Conservation (phyloP, 164 flowering plant genomes). For the Macadamia integrifolia region DNA sequence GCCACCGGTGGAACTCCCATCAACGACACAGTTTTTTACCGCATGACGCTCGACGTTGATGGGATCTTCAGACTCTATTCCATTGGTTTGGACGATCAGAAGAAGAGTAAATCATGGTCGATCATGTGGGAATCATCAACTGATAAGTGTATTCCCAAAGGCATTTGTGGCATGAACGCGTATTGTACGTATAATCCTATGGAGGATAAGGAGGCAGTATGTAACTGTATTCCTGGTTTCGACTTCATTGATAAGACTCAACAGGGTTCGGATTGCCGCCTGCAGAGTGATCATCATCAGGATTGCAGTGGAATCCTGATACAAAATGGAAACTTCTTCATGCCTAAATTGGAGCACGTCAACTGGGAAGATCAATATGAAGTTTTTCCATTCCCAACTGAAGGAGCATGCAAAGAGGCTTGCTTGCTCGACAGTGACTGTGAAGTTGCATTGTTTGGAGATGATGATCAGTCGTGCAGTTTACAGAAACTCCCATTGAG, state of each 20-base stretch:
- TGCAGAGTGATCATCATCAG: too few species aligned
- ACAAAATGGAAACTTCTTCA: too few species aligned
- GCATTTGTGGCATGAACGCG: slow-evolving; percentile 17
- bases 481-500: too few species aligned
- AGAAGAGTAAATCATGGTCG: neutral
- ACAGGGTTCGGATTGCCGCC: slow-evolving; percentile 2
- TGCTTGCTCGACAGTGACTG: too few species aligned
- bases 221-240: slow-evolving; percentile 13
- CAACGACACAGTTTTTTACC: neutral
- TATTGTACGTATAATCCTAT: slow-evolving; percentile 3
- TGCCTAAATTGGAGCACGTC: too few species aligned
- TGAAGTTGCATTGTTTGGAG: too few species aligned
- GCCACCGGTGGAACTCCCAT: neutral
- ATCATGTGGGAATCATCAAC: neutral
- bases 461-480: too few species aligned
- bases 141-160: slow-evolving; percentile 10
- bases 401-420: too few species aligned
- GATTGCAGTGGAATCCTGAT: too few species aligned
- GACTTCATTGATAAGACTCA: neutral
- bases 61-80: neutral
- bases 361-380: too few species aligned
- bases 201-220: neutral
- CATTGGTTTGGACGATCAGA: neutral
- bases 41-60: neutral
- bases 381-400: too few species aligned